A percentile compares a stretch with the other conserved stretches of the same genome.
Evolutionary conservation across 225 moss, liverwort and hornwort genomes (phyloP).

Genomic region (Polytrichum commune): DNA sequence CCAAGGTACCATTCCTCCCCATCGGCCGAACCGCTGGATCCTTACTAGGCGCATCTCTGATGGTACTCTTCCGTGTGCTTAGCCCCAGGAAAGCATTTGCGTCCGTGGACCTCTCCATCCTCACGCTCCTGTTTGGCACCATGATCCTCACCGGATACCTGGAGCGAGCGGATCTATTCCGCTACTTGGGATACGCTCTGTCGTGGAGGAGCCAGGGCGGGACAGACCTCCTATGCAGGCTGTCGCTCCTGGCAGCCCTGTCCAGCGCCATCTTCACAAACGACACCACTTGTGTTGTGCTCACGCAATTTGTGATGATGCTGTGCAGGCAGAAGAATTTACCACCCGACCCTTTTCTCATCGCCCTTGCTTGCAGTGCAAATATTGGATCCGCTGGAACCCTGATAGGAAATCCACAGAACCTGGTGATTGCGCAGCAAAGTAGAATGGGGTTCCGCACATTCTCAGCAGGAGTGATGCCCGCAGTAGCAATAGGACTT

Average conservation of each 20-base stretch:
- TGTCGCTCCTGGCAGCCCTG: conserved; percentile 65
- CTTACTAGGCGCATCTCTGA: conserved; percentile 68
- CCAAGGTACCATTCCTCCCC: conserved; percentile 62
- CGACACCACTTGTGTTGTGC: conserved; percentile 83
- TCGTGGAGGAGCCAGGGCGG: conserved; percentile 68
- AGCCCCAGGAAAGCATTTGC: conserved; percentile 50
- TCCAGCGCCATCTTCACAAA: conserved; percentile 91
- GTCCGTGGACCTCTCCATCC: conserved; percentile 72
- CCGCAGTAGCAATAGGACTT: conserved; percentile 63
- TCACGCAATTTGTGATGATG: conserved; percentile 71
- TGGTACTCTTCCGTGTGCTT: conserved; percentile 72
- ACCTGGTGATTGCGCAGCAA: conserved; percentile 77
- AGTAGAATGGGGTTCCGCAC: conserved; percentile 71
- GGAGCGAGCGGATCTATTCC: conserved; percentile 58
- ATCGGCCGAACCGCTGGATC: conserved; percentile 92
- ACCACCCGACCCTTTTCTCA: conserved; percentile 58
- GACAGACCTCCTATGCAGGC: conserved; percentile 65
- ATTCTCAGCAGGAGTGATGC: conserved; percentile 64
- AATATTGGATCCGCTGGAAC: conserved; percentile 91
- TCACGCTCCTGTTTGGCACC: conserved; percentile 84
- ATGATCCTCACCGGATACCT: conserved; percentile 81
- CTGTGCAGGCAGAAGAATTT: conserved; percentile 60
- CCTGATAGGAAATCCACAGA: conserved; percentile 90
- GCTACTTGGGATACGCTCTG: conserved; percentile 40
- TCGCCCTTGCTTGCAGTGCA: conserved; percentile 78